Base-by-base conservation (phyloP, 2,329 filamentous ascomycete genomes). In the Chrysosphaeria jannelii region DNA sequence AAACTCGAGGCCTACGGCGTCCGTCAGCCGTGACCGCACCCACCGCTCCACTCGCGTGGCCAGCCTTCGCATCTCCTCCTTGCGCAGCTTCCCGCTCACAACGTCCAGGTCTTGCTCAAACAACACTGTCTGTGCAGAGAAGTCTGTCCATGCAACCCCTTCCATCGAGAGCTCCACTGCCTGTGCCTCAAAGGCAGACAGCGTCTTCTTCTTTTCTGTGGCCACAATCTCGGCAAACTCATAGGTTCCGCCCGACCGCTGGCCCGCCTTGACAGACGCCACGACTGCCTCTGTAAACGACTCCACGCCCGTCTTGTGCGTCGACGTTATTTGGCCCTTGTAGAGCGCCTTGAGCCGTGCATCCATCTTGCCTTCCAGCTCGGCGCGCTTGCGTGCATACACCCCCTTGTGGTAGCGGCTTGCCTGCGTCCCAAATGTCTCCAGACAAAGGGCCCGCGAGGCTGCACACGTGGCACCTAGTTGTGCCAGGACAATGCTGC, bases 401-500 rank as follows among this genome's bases (percentile, higher is more conserved):
- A 97, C 85, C 10, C 70, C 78, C 48, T 93, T 93, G 52, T 93
- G 85, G 41, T 97, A 97, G 31, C 85, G 59, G 40, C 79, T 79
- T 2, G 85, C 85, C 40, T 89, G 76, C 1, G 58, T 60, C 40
- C 90, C 76, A 36, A 97, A 97, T n/a, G 63, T 63, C 35, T 68
- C 69, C 29, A 91, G 49, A 15, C 70, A 66, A 34, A 68, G 68
- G 21, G 53, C 47, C 19, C 88, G 63, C 5, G 79, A 66, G 15
- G 50, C 46, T 25, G 63, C 66, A 48, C 89, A 81, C 1, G 57
- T 59, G 8, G 49, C 43, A 20, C 85, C 85, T 5, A 97, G 53
- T 19, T 71, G 65, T 1, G 63, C 47, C 13, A 97, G 51, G 5
- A 91, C 63, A 10, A 60, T 49, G 0, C 67, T 57, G 34, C 63